Percentiles rank a stretch among this genome's conserved stretches.
Conservation (phyloP, 805 yeast genomes). For the Cyberlindnera saturnus region DNA sequence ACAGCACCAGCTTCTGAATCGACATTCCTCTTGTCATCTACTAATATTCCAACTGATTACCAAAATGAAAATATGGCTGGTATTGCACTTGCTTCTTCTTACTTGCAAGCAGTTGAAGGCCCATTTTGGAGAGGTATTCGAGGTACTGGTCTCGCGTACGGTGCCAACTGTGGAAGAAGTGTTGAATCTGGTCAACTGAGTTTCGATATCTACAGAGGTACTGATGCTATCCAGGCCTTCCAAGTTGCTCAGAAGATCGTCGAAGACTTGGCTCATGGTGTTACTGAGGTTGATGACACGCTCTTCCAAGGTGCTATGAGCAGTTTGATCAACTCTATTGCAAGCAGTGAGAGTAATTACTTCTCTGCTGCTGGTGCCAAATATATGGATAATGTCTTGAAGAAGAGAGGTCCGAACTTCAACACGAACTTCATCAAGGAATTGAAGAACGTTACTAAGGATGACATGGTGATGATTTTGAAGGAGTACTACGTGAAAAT, state of each 20-base stretch:
- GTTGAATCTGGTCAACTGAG: slow-evolving; percentile 62
- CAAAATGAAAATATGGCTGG: slow-evolving; percentile 58
- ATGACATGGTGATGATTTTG: slow-evolving; percentile 45
- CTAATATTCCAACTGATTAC: slow-evolving; percentile 54
- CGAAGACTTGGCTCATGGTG: slow-evolving; percentile 51
- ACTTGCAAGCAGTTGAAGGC: slow-evolving; percentile 84
- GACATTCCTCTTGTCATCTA: slow-evolving; percentile 53
- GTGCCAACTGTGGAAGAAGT: slow-evolving; percentile 57
- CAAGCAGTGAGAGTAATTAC: slow-evolving; percentile 60
- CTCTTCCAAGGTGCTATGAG: slow-evolving; percentile 70
- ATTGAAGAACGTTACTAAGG: slow-evolving; percentile 46
- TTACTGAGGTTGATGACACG: slow-evolving; percentile 45
- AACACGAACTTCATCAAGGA: slow-evolving; percentile 45
- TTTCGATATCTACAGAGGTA: slow-evolving; percentile 72
- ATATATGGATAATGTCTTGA: slow-evolving; percentile 59
- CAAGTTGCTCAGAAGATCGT: slow-evolving; percentile 61
- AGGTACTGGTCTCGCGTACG: slow-evolving; percentile 93
- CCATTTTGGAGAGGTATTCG: slow-evolving; percentile 96
- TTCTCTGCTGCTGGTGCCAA: slow-evolving; percentile 60
- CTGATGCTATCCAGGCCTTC: slow-evolving; percentile 66
- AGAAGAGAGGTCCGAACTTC: slow-evolving; percentile 66
- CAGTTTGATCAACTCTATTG: slow-evolving; percentile 65
- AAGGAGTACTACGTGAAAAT: slow-evolving; percentile 57
- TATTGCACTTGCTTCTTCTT: slow-evolving; percentile 66
- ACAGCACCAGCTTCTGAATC: slow-evolving; percentile 84